Conservation (phyloP, 2,329 filamentous ascomycete species). For the Cryphonectria radicalis region DNA sequence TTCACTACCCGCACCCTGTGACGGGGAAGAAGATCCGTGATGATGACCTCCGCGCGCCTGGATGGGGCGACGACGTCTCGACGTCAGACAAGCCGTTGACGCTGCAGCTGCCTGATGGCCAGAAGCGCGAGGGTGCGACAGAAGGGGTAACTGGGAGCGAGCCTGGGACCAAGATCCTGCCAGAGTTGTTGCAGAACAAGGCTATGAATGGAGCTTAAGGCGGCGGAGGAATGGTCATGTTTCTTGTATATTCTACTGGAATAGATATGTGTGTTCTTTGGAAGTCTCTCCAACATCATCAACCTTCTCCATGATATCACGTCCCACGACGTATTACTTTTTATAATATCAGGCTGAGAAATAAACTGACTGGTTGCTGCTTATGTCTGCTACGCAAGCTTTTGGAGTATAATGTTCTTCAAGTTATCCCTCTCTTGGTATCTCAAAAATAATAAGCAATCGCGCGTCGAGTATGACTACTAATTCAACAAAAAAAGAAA, state of each 20-base stretch:
- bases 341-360: too few relatives aligned
- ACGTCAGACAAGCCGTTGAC: constrained; percentile 48
- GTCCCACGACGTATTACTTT: too few relatives aligned
- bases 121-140: constrained; percentile 41
- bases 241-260: neutral
- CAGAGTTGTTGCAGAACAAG: constrained; percentile 41
- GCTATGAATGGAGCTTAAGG: constrained; percentile 25
- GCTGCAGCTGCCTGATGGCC: constrained; percentile 43
- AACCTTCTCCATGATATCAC: neutral
- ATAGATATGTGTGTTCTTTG: neutral
- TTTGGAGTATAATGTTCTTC: too few relatives aligned
- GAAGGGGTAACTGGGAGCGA: constrained; percentile 33
- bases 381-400: too few relatives aligned
- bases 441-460: too few relatives aligned
- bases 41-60: constrained; percentile 54
- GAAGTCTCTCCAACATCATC: neutral
- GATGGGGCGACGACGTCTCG: constrained; percentile 46
- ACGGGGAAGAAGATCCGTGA: constrained; percentile 49
- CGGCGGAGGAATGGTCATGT: neutral
- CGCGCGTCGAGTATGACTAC: too few relatives aligned
- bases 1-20: constrained; percentile 57
- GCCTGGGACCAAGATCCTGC: constrained; percentile 42
- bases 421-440: too few relatives aligned
- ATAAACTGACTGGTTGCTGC: too few relatives aligned
- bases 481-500: too few relatives aligned